Conservation (phyloP, 306 rosid genomes). For the Pterocarpus macrocarpus region DNA sequence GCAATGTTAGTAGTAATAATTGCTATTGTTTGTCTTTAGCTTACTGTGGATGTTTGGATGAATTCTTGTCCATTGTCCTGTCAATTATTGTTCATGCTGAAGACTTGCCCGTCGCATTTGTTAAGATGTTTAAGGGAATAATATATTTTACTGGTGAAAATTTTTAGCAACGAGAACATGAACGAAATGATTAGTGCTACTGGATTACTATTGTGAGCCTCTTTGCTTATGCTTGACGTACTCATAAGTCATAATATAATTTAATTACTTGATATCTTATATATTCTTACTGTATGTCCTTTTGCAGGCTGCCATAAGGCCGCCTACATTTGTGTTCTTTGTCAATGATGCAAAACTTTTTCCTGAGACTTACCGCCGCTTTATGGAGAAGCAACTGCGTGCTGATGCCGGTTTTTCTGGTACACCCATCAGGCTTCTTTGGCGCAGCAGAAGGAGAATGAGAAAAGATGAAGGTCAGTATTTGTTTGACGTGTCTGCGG, state of each 20-base stretch:
- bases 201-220: background rate
- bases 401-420: conserved; percentile 90
- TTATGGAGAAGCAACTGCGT: conserved; percentile 92
- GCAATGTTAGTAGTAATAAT: conserved; percentile 13
- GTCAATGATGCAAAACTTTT: conserved; percentile 95
- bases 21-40: conserved; percentile 29
- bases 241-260: background rate
- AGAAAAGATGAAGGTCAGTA: conserved; percentile 75
- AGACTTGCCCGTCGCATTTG: background rate
- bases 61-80: conserved; percentile 16
- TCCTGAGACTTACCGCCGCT: conserved; percentile 85
- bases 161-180: background rate
- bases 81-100: conserved; percentile 26
- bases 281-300: conserved; percentile 28
- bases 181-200: conserved; percentile 20
- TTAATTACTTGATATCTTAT: background rate
- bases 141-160: background rate
- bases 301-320: conserved; percentile 95
- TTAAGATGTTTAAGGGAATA: background rate
- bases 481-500: conserved; percentile 24
- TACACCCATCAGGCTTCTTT: conserved; percentile 88
- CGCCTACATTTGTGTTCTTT: conserved; percentile 95
- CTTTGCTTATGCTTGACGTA: conserved; percentile 5
- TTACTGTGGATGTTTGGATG: conserved; percentile 18
- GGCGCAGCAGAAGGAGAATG: conserved; percentile 86